These are phyloP conservation scores for Eucalyptus curtisii DNA, from an alignment of 345 rosid species.

Conservation along the genomic window DNA sequence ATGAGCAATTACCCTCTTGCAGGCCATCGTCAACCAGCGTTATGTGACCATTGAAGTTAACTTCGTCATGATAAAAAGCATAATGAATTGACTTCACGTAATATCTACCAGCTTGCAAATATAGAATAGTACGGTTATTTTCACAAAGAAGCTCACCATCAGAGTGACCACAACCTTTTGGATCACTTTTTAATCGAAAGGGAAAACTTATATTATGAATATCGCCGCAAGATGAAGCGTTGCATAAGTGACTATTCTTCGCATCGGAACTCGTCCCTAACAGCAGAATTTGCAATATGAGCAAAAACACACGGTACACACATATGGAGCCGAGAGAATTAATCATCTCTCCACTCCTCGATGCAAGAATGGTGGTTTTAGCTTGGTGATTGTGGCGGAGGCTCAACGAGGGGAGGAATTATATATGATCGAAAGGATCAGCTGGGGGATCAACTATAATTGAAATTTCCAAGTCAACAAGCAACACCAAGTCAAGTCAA, in stretches of 20 bases:
- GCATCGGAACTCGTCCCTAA: accelerated
- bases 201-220: neutral
- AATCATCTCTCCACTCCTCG: neutral
- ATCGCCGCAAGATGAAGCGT: neutral
- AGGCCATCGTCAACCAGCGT: neutral
- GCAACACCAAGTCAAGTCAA: neutral
- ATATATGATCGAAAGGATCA: neutral
- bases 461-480: neutral
- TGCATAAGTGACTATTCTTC: neutral
- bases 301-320: accelerated
- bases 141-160: neutral
- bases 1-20: neutral
- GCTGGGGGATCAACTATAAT: neutral
- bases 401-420: neutral
- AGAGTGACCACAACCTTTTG: accelerated
- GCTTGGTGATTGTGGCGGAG: neutral
- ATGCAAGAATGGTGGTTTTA: neutral
- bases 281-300: neutral
- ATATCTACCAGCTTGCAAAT: accelerated
- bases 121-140: neutral
- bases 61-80: accelerated
- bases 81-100: neutral
- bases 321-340: neutral
- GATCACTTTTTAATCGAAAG: neutral
- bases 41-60: accelerated